Evolutionary conservation across 2,329 filamentous ascomycete species (phyloP), one percentile per base, ranked within the genome.

Genomic region (Gyromitra esculenta): DNA sequence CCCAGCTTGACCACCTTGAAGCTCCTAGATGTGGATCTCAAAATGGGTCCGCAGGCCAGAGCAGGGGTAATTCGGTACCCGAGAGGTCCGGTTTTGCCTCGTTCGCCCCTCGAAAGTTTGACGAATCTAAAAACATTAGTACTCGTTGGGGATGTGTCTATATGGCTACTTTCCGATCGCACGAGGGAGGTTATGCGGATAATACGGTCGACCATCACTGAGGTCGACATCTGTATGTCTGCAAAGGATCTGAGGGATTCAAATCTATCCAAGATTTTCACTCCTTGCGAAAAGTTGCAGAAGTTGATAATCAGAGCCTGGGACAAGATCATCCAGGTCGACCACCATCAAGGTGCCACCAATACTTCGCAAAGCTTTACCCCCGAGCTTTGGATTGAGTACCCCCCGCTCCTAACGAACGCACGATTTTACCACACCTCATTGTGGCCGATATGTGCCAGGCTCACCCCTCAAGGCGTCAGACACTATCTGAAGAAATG

Each of bases 141-240:
- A 3, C 69, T 79, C 4, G 18, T 45, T 13, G 77, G 77, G 11
- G 77, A 79, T 25, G 70, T 79, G 48, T 76, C 77, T n/a, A 48
- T 72, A 45, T 78, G 65, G 63, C 64, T 79, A 7, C 76, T 78
- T 45, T 66, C 67, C 1, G 73, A 72, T 21, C 76, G 77, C 21
- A 56, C 77, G 2, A 59, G 59, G 8, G 68, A 76, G 21, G 45
- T 78, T 45, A 76, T 79, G 54, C 50, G 65, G 39, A 43, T 48
- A 8, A 48, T 79, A 25, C 52, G 62, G 37, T 37, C 43, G 43
- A 78, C 73, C 0, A 76, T 79, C 35, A 69, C 65, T 5, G 52
- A 62, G 48, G 71, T 68, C 35, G 77, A 79, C 9, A 68, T 79
- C 25, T 79, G 77, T 25, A 31, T 79, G 41, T 79, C 77, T 6